A percentile compares a stretch with the other conserved stretches of the same genome.
These are phyloP conservation scores for Arthrinium phaeospermum DNA, from an alignment of 2,329 filamentous ascomycete genomes.

Conservation along the genomic window DNA sequence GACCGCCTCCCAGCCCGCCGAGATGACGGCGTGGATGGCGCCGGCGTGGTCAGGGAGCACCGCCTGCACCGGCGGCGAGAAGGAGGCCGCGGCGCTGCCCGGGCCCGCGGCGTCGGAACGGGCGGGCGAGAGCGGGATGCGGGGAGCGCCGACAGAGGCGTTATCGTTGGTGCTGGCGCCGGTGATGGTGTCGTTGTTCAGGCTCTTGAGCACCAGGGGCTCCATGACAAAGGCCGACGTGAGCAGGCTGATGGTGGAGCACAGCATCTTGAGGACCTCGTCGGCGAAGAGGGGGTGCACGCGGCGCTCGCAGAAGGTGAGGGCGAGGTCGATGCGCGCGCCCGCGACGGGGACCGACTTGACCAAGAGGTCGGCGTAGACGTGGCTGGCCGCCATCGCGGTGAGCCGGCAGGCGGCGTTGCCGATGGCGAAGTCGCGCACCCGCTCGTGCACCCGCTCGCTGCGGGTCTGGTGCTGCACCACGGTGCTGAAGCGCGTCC, in stretches of 20 bases:
- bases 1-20: conserved; percentile 50
- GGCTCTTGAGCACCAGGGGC: conserved; percentile 49
- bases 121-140: conserved; percentile 47
- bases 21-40: conserved; percentile 48
- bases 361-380: conserved; percentile 54
- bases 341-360: conserved; percentile 46
- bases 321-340: conserved; percentile 46
- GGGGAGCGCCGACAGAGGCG: conserved; percentile 31
- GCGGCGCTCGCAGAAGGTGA: conserved; percentile 53
- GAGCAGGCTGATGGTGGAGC: conserved; percentile 51
- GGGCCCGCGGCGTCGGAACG: conserved; percentile 28
- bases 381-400: conserved; percentile 43
- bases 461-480: conserved; percentile 55
- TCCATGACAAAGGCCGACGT: conserved; percentile 54
- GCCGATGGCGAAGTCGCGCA: conserved; percentile 50
- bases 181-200: conserved; percentile 44
- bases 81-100: conserved; percentile 25
- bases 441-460: conserved; percentile 41
- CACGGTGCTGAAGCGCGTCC: conserved; percentile 59
- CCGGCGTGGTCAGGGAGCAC: conserved; percentile 48
- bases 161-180: background rate
- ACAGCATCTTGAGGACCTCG: conserved; percentile 51
- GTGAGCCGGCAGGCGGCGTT: conserved; percentile 51
- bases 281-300: conserved; percentile 49
- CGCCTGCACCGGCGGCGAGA: conserved; percentile 28